Percentiles rank a stretch among this genome's conserved stretches.
Conservation (phyloP, 2,329 filamentous ascomycete species). For the Fusarium sp. region DNA sequence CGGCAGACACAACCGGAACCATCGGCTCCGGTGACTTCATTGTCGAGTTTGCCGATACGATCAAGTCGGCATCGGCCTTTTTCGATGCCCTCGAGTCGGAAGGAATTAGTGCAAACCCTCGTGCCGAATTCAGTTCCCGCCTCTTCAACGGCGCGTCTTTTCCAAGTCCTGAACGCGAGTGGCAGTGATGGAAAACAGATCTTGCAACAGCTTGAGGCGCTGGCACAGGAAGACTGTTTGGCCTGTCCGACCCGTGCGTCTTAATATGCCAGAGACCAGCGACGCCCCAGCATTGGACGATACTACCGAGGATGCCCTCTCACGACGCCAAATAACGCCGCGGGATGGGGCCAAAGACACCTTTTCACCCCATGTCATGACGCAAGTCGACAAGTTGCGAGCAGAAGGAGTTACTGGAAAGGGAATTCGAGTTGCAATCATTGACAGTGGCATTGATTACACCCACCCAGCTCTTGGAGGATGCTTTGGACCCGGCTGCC, state of each 20-base stretch:
- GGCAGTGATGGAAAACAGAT: background rate
- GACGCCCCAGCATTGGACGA: background rate
- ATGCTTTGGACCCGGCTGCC: constrained; percentile 68
- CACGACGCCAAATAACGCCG: too few species aligned
- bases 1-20: background rate
- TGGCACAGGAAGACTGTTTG: background rate
- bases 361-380: constrained; percentile 59
- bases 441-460: constrained; percentile 69
- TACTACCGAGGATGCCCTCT: background rate
- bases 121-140: background rate
- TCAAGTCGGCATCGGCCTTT: background rate
- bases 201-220: background rate
- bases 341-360: too few species aligned
- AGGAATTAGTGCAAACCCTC: background rate
- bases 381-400: constrained; percentile 63
- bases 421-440: constrained; percentile 61
- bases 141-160: background rate
- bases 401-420: constrained; percentile 58
- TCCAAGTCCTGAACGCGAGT: background rate
- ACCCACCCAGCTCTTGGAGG: constrained; percentile 71
- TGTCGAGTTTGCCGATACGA: background rate
- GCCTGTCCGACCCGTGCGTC: background rate
- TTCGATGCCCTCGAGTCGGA: background rate
- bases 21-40: background rate
- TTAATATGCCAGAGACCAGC: background rate